phyloP scores from a whole-genome alignment of 2,329 filamentous ascomycete genomes.

The Plenodomus biglobosus region DNA sequence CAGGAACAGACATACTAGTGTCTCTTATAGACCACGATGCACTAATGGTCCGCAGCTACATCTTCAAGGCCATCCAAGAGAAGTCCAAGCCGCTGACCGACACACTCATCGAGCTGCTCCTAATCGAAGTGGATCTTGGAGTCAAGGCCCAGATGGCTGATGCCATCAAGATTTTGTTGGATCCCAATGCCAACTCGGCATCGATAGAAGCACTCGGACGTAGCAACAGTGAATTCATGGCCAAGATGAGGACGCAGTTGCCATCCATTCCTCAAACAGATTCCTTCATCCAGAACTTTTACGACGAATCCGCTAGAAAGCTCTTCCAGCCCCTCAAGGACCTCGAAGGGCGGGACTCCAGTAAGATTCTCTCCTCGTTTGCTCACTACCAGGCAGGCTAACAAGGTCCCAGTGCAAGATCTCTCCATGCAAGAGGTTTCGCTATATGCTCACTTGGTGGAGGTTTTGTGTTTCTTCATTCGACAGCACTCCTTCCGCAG shows the following conservation, averaged over 20 bases:
- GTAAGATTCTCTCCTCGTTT: conserved; percentile 45
- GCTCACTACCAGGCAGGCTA: conserved; percentile 12
- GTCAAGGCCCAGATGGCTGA: conserved; percentile 96
- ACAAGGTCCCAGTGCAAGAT: conserved; percentile 60
- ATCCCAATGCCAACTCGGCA: conserved; percentile 64
- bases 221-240: conserved; percentile 67
- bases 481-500: conserved; percentile 83
- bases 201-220: conserved; percentile 62
- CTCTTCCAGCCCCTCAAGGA: conserved; percentile 86
- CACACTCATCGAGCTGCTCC: conserved; percentile 84
- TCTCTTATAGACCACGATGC: conserved; percentile 95
- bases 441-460: conserved; percentile 87
- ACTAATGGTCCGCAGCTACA: conserved; percentile 87
- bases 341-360: conserved; percentile 64
- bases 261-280: conserved; percentile 70
- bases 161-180: conserved; percentile 89
- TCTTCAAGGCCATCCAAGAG: conserved; percentile 88
- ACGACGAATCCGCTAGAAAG: conserved; percentile 80
- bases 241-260: conserved; percentile 60
- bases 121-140: conserved; percentile 88
- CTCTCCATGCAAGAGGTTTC: conserved; percentile 82
- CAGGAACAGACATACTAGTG: conserved; percentile 89
- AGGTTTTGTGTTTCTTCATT: conserved; percentile 92
- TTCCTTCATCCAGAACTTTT: conserved; percentile 82
- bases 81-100: conserved; percentile 85